Conservation (phyloP, 768 basidiomycete genomes). For the Ephemerocybe angulata region DNA sequence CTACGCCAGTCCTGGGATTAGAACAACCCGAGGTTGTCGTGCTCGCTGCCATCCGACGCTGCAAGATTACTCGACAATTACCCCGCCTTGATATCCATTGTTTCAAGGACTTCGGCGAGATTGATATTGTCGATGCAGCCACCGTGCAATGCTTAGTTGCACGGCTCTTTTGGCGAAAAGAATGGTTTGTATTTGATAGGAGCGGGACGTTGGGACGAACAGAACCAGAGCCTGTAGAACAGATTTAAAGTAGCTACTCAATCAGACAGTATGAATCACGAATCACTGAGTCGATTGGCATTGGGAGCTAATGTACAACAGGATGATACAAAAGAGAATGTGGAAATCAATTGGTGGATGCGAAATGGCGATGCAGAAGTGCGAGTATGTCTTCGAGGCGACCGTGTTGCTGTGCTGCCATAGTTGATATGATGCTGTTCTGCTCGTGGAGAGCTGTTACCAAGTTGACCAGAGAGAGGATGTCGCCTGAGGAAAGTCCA, state of each 20-base stretch:
- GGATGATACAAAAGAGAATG: too few species aligned
- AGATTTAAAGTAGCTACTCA: background rate
- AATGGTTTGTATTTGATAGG: background rate
- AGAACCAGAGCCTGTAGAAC: background rate
- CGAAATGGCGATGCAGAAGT: too few species aligned
- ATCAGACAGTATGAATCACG: background rate
- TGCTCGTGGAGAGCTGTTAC: too few species aligned
- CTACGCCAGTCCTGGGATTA: background rate
- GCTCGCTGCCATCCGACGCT: background rate
- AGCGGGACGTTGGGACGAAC: background rate
- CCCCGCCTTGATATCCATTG: background rate
- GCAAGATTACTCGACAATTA: background rate
- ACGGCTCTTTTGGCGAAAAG: background rate
- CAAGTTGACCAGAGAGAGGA: too few species aligned
- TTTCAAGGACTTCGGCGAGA: background rate
- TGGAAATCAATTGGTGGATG: too few species aligned
- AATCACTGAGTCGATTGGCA: background rate
- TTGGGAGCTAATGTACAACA: background rate
- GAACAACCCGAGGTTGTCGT: background rate
- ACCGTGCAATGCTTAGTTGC: background rate
- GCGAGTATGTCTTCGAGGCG: too few species aligned
- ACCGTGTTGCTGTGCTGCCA: too few species aligned
- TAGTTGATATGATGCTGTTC: too few species aligned
- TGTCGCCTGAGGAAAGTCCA: background rate
- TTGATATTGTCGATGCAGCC: background rate